These are phyloP conservation scores for Hordeum pubiflorum DNA, from an alignment of 202 grass and related monocot species.

Conservation along the genomic window DNA sequence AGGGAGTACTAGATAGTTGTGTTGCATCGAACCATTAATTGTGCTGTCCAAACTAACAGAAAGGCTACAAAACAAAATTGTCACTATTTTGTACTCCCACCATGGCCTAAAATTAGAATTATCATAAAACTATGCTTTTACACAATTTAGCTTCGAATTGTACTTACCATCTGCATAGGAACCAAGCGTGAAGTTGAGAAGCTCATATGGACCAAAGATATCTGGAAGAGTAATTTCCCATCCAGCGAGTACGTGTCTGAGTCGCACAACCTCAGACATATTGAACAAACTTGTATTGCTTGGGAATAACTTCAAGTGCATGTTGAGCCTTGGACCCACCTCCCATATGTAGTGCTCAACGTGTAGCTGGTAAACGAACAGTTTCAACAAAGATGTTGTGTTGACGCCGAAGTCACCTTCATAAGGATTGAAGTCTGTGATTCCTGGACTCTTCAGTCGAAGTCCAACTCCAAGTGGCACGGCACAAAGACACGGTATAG, in stretches of 20 bases:
- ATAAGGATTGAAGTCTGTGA: conserved; percentile 63
- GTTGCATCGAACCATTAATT: not conserved
- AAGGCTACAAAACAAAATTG: not conserved
- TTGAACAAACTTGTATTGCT: conserved; percentile 45
- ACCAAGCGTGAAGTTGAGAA: conserved; percentile 69
- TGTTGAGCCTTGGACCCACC: conserved; percentile 75
- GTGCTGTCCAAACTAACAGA: not conserved
- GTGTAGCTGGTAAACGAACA: conserved; percentile 51
- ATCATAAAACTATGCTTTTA: not conserved
- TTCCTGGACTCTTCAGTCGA: conserved; percentile 86
- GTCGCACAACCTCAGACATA: conserved; percentile 48
- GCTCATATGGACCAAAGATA: conserved; percentile 93
- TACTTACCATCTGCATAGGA: conserved; percentile 59
- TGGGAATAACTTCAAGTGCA: conserved; percentile 79
- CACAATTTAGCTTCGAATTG: not conserved
- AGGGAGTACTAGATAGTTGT: not conserved
- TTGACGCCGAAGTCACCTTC: conserved; percentile 42
- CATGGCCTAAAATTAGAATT: not conserved
- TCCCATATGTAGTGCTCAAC: conserved; percentile 59
- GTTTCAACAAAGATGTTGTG: conserved; percentile 36
- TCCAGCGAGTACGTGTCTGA: conserved; percentile 65
- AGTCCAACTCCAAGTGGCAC: conserved; percentile 59
- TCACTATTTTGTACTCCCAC: not conserved
- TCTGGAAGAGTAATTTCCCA: conserved; percentile 85
- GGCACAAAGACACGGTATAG: conserved; percentile 52